Percentiles rank a stretch among this genome's conserved stretches.
phyloP scores from a whole-genome alignment of 2,329 filamentous ascomycete genomes.

The Cephalotrichum gorgonifer region DNA sequence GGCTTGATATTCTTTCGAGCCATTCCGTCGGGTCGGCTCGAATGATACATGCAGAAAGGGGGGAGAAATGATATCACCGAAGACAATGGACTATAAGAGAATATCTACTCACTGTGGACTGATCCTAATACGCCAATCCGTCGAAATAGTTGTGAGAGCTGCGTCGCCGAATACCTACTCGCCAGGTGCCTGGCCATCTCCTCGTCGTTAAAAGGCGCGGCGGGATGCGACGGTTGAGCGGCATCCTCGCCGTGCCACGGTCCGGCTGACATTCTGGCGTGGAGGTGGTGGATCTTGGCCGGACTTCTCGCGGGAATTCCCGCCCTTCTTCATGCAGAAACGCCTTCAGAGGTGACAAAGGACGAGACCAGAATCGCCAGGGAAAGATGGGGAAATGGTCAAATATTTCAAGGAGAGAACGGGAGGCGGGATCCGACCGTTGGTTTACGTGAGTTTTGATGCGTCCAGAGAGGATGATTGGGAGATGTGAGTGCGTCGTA shows the following conservation, averaged over 20 bases:
- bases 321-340: neutral
- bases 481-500: no score
- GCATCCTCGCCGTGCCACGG: conserved; percentile 6
- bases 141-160: conserved; percentile 11
- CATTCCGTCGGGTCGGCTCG: no score
- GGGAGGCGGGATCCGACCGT: no score
- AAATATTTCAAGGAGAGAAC: no score
- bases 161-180: conserved; percentile 10
- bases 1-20: neutral
- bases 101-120: conserved; percentile 15
- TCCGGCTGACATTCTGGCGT: conserved; percentile 7
- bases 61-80: neutral
- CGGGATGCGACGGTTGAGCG: conserved; percentile 1
- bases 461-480: no score
- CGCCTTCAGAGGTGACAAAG: no score
- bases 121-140: conserved; percentile 13
- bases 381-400: no score
- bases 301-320: neutral
- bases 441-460: no score
- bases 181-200: conserved; percentile 14
- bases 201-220: conserved; percentile 8
- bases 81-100: neutral
- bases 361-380: no score
- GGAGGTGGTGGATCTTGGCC: neutral
- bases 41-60: no score